Evolutionary conservation across 345 rosid genomes (phyloP).

Genomic region (Syzygium grande): DNA sequence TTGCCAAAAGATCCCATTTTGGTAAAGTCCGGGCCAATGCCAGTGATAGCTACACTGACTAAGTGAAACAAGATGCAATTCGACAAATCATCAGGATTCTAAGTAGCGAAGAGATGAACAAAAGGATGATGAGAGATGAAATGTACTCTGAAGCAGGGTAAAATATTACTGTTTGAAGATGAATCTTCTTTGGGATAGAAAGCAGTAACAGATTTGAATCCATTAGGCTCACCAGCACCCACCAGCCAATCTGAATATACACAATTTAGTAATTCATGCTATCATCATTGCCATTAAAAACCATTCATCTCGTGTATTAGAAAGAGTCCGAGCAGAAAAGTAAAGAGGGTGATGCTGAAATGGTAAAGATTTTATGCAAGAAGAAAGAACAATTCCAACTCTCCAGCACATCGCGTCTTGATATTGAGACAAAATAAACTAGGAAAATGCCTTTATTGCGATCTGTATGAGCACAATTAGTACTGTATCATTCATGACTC

Average conservation of each 20-base stretch:
- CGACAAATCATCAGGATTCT: background rate
- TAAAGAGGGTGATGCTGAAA: background rate
- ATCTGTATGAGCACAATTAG: background rate
- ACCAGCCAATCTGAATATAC: constrained; percentile 64
- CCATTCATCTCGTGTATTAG: background rate
- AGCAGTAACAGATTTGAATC: constrained; percentile 82
- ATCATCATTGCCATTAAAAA: background rate
- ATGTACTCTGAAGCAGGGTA: background rate
- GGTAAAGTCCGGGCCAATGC: constrained; percentile 90
- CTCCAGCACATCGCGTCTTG: background rate
- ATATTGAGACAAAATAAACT: background rate
- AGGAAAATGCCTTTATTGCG: background rate
- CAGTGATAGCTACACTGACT: constrained; percentile 72
- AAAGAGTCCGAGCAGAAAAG: background rate
- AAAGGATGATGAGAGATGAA: background rate
- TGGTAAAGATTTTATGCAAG: background rate
- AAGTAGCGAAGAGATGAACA: background rate
- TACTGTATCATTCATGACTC: background rate
- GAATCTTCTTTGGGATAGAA: constrained; percentile 64
- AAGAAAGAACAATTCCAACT: background rate
- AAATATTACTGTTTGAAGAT: constrained; percentile 46
- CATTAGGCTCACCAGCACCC: constrained; percentile 61
- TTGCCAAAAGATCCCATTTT: constrained; percentile 91
- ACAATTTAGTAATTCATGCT: background rate
- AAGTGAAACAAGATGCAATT: constrained; percentile 3